Evolutionary conservation across 768 basidiomycete genomes (phyloP).

Genomic region (Kwoniella dejecticola): DNA sequence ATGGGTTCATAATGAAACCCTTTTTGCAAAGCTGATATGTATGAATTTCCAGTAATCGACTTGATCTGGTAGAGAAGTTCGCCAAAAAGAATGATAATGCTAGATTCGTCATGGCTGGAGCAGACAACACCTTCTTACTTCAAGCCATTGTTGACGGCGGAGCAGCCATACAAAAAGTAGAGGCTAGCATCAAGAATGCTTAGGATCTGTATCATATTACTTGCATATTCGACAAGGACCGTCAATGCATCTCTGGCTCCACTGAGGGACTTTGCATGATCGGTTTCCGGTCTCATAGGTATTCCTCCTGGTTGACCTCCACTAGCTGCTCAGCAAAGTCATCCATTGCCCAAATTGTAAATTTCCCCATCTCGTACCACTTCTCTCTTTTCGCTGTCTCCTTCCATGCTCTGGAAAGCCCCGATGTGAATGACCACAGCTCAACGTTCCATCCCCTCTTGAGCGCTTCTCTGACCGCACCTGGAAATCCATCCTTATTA

Average conservation of each 20-base stretch:
- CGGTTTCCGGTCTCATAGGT: not conserved
- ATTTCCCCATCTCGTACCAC: slow-evolving; percentile 39
- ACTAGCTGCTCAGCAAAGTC: slow-evolving; percentile 51
- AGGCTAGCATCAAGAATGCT: slow-evolving; percentile 6
- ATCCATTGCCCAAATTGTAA: slow-evolving; percentile 45
- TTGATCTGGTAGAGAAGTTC: slow-evolving; percentile 41
- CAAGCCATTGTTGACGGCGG: slow-evolving; percentile 8
- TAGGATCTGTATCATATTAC: too few relatives aligned
- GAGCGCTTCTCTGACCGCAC: slow-evolving; percentile 80
- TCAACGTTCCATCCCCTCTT: slow-evolving; percentile 94
- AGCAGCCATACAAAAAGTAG: slow-evolving; percentile 10
- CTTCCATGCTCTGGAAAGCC: slow-evolving; percentile 45
- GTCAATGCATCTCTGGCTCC: too few relatives aligned
- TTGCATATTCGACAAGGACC: too few relatives aligned
- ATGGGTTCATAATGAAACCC: too few relatives aligned
- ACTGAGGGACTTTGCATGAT: too few relatives aligned
- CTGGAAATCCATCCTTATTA: slow-evolving; percentile 88
- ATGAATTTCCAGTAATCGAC: slow-evolving; percentile 15
- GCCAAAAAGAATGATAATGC: slow-evolving; percentile 24
- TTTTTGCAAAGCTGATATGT: too few relatives aligned
- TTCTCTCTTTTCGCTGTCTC: slow-evolving; percentile 43
- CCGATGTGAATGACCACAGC: slow-evolving; percentile 83
- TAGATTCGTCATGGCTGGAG: slow-evolving; percentile 8
- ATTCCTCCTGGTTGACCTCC: slow-evolving; percentile 32
- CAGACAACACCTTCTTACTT: slow-evolving; percentile 8